phyloP scores from a whole-genome alignment of 345 rosid species.

The Syzygium oleosum region DNA sequence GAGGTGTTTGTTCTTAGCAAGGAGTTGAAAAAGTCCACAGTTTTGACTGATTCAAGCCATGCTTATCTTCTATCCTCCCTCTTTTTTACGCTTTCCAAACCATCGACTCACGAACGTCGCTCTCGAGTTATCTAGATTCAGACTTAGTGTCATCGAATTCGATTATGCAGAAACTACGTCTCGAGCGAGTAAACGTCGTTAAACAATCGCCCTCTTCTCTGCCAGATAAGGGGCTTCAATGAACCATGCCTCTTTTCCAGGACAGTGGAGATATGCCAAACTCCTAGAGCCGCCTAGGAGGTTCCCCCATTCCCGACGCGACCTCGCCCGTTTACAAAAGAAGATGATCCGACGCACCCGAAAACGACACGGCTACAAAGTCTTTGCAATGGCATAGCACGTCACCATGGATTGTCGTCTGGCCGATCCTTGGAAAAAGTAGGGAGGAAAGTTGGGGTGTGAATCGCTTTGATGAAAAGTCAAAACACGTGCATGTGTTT shows the following conservation, averaged over 20 bases:
- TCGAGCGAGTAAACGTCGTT: neutral
- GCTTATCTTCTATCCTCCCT: neutral
- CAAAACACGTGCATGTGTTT: neutral
- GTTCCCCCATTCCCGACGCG: neutral
- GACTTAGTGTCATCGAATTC: neutral
- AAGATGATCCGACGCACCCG: fast-evolving
- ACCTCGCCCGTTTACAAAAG: neutral
- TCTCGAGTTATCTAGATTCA: neutral
- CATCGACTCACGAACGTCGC: neutral
- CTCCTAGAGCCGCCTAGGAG: neutral
- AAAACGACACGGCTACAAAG: neutral
- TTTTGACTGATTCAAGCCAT: neutral
- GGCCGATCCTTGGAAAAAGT: neutral
- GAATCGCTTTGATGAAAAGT: neutral
- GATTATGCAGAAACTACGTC: neutral
- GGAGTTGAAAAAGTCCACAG: neutral
- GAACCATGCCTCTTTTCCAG: neutral
- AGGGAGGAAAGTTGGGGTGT: neutral
- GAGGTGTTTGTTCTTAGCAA: neutral
- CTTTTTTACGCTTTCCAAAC: neutral
- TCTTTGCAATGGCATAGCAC: neutral
- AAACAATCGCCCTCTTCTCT: neutral
- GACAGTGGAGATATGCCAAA: neutral
- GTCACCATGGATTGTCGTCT: too few relatives aligned
- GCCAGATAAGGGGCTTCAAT: neutral